Percentiles rank a stretch among this genome's conserved stretches.
Evolutionary conservation across 1,139 yeast genomes (phyloP).

Genomic region (Hansenula sp.): DNA sequence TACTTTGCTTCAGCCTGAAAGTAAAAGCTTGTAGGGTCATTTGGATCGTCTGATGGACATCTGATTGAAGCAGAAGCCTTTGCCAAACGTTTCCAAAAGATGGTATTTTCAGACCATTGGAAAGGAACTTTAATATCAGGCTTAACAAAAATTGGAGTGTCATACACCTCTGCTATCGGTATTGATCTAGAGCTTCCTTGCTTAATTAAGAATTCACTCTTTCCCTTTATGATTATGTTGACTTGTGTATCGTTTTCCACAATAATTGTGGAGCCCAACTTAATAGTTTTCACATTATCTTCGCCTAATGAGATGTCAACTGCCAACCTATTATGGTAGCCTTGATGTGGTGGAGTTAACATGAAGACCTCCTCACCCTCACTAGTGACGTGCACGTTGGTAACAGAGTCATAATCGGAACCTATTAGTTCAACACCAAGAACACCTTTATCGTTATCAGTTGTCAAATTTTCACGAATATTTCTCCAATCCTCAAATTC

Average conservation of each 20-base stretch:
- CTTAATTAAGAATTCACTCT: constrained; percentile 32
- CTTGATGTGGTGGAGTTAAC: constrained; percentile 57
- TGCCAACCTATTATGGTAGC: constrained; percentile 68
- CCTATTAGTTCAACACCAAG: constrained; percentile 58
- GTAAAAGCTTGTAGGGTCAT: constrained; percentile 47
- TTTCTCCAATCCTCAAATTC: constrained; percentile 92
- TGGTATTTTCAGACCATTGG: constrained; percentile 59
- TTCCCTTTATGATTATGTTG: constrained; percentile 42
- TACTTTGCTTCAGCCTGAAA: constrained; percentile 72
- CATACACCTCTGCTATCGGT: constrained; percentile 69
- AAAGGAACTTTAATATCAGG: constrained; percentile 56
- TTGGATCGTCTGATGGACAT: constrained; percentile 43
- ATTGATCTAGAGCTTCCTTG: constrained; percentile 59
- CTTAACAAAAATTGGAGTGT: constrained; percentile 50
- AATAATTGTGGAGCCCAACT: constrained; percentile 69
- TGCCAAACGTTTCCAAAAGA: constrained; percentile 65
- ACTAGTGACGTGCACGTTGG: constrained; percentile 60
- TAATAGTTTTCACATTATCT: constrained; percentile 74
- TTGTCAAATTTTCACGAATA: constrained; percentile 74
- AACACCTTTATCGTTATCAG: constrained; percentile 55
- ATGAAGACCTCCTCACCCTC: constrained; percentile 82
- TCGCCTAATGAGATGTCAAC: constrained; percentile 67
- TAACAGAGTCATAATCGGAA: constrained; percentile 50
- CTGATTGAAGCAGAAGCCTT: constrained; percentile 50
- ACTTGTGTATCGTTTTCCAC: constrained; percentile 70